Base-by-base conservation (phyloP, 2,329 filamentous ascomycete species). In the Exophiala bonariae region DNA sequence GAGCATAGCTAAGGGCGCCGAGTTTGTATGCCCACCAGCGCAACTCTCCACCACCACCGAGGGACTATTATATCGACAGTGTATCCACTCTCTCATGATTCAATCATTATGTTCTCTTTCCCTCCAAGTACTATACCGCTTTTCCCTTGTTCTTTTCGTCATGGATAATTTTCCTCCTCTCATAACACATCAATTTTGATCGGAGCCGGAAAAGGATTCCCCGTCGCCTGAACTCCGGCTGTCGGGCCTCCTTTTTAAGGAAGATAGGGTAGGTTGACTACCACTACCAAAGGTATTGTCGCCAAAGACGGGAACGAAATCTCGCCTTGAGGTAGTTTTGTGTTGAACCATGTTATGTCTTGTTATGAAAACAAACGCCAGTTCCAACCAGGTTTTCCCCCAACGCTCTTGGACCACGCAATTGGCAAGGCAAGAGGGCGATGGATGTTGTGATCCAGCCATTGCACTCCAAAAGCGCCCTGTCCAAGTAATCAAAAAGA, bases 301-400 rank as follows among this genome's bases (percentile, higher is more conserved):
- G n/a, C n/a, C 37, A 39, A 34, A 48, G 37, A 56, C 34, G 43
- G 52, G 47, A 40, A 50, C 53, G 23, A 49, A 46, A 51, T 45
- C 32, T 75, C 76, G 77, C 77, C 79, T 81, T 83, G 62, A 63
- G 61, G 54, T 58, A 9, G n/a, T 17, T 17, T 14, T 37, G 57
- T 65, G 83, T 88, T 87, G 84, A 87, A 85, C 81, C 83, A 53
- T 73, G 73, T 58, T 55, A 78, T 83, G 82, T 86, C 87, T 88
- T 87, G 84, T 89, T 88, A 83, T 77, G 85, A 87, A 88, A 88
- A 86, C 82, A 85, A 57, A 78, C 79, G 81, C 85, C 78, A 81
- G 80, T 79, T 81, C 78, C 82, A 82, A 72, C 76, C 19, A 7
- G 32, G 7, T 16, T 17, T 14, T 75, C 55, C 78, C 75, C 78